Conservation (phyloP, 2,329 filamentous ascomycete genomes). For the Acephala macrosclerotiorum region DNA sequence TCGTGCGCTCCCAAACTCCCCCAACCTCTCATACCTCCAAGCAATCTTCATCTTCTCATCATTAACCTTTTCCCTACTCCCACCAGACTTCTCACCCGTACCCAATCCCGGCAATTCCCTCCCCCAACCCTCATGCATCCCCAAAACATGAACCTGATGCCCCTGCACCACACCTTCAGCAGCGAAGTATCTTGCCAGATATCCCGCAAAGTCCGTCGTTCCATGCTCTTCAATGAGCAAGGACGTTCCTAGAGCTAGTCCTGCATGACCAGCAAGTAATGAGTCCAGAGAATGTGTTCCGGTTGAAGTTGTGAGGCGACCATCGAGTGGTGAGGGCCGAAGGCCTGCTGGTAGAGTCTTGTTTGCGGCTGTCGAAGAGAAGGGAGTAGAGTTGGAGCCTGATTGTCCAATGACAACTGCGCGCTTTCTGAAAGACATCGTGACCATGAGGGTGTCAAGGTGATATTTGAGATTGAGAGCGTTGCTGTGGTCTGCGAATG, state of each 20-base stretch:
- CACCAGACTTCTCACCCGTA: slow-evolving; percentile 43
- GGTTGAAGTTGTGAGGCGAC: slow-evolving; percentile 87
- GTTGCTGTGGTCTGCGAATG: not conserved
- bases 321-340: slow-evolving; percentile 87
- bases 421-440: slow-evolving; percentile 75
- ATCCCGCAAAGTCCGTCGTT: slow-evolving; percentile 91
- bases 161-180: slow-evolving; percentile 93
- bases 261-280: slow-evolving; percentile 85
- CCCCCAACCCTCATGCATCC: slow-evolving; percentile 80
- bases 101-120: slow-evolving; percentile 81
- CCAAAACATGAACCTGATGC: slow-evolving; percentile 86
- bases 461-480: not conserved
- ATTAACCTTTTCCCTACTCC: slow-evolving; percentile 46
- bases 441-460: not conserved
- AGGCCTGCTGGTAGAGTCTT: slow-evolving; percentile 57
- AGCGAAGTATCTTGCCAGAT: slow-evolving; percentile 86
- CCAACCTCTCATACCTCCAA: slow-evolving; percentile 91
- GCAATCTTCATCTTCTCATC: slow-evolving; percentile 97
- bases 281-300: slow-evolving; percentile 87
- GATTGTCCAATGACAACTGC: slow-evolving; percentile 61
- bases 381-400: not conserved
- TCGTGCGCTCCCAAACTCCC: slow-evolving; percentile 67
- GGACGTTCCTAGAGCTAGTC: slow-evolving; percentile 81
- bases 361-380: slow-evolving; percentile 30
- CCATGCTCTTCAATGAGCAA: slow-evolving; percentile 87